Evolutionary conservation across 768 basidiomycete genomes (phyloP), one percentile per base, ranked within the genome.

Genomic region (Hypholoma fasciculare): DNA sequence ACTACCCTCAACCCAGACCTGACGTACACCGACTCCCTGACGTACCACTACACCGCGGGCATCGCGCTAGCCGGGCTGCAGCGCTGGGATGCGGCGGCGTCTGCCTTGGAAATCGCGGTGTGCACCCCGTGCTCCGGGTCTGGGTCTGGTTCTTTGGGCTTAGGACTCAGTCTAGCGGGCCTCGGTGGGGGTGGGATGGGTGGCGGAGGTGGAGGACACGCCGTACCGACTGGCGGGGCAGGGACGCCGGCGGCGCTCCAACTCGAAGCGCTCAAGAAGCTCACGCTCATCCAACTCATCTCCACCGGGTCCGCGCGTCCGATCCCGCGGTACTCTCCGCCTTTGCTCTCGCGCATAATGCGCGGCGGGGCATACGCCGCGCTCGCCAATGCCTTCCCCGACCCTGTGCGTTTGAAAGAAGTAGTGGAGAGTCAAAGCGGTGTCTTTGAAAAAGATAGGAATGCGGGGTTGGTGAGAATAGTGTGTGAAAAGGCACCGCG

Each of bases 1-100:
- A 78, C 74, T 0, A 44, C 17, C 2, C 36, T 65, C 23, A 64
- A 61, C 4, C 68, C 83, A 2, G 89, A 92, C 59, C 74, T 96
- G 54, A 72, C 70, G 34, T 94, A 92, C 73, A 86, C 82, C 61
- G 94, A 95, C 70, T 89, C 89, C 65, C 78, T 96, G 20, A 72
- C 82, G n/a, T 94, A 94, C 68, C 91, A 95, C 75, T 94, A 94
- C 69, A 75, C 84, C 2, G 92, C 88, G 3, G 94, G 92, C 1
- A 76, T 90, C n/a, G 82, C 81, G 0, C 77, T 88, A 1, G 81
- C 82, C 0, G 84, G 84, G 0, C 75, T 91, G 43, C 85, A 86
- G 63, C 76, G 76, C 16, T 94, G 88, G 85, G 64, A 74, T 2
- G 80, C 86, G 8, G 90, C 94, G 0, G 84, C 86, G 57, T 88